phyloP scores from a whole-genome alignment of 176 grass and related monocot species.

The Lolium perenne region DNA sequence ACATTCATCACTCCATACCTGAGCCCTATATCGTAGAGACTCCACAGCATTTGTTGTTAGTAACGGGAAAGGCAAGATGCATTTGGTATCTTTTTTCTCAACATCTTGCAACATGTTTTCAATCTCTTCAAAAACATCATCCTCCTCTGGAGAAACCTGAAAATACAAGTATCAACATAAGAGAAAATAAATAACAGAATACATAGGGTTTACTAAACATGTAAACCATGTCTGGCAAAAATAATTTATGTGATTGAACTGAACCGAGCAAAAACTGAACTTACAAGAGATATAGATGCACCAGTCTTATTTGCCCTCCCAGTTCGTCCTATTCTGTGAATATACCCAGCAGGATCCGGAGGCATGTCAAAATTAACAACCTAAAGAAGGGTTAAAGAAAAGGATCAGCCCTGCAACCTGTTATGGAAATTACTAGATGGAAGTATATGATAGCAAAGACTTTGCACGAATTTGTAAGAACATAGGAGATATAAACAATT shows the following conservation, averaged over 20 bases:
- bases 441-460: background rate
- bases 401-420: slow-evolving; percentile 28
- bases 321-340: slow-evolving; percentile 93
- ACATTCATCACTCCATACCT: slow-evolving; percentile 53
- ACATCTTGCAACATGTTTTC: slow-evolving; percentile 62
- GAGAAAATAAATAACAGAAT: slow-evolving; percentile 32
- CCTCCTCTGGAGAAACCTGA: slow-evolving; percentile 74
- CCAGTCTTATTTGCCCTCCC: slow-evolving; percentile 87
- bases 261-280: slow-evolving; percentile 39
- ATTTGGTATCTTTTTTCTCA: slow-evolving; percentile 57
- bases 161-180: slow-evolving; percentile 30
- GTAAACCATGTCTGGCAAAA: slow-evolving; percentile 17
- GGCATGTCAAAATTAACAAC: slow-evolving; percentile 99
- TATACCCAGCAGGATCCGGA: slow-evolving; percentile 70
- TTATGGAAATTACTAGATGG: slow-evolving; percentile 22
- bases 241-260: slow-evolving; percentile 24
- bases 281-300: slow-evolving; percentile 91
- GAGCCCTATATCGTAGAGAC: slow-evolving; percentile 85
- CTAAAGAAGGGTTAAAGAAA: slow-evolving; percentile 55
- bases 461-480: slow-evolving; percentile 18
- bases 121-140: slow-evolving; percentile 61
- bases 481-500: background rate
- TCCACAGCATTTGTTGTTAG: slow-evolving; percentile 81
- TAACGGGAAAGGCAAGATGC: slow-evolving; percentile 79
- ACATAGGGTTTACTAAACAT: slow-evolving; percentile 12